Percentiles rank a stretch among this genome's conserved stretches.
These are phyloP conservation scores for Aphanomyces cochlioides DNA, from an alignment of 352 stramenopile genomes.

Conservation along the genomic window DNA sequence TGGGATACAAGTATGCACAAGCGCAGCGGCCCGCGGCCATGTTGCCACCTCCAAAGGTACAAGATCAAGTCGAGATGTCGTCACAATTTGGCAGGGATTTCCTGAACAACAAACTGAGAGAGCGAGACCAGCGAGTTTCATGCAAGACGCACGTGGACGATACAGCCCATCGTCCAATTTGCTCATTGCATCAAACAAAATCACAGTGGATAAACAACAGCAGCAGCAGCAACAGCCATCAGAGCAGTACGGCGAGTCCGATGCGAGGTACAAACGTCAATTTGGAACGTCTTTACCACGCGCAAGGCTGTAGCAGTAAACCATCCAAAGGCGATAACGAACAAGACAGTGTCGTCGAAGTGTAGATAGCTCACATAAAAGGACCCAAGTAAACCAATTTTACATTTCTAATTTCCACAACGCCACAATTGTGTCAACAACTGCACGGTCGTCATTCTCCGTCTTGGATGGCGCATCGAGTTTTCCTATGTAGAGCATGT, in stretches of 20 bases:
- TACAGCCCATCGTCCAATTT: conserved; percentile 12
- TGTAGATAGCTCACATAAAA: conserved; percentile 3
- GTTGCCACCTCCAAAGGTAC: too few species aligned
- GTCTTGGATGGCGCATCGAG: conserved; percentile 15
- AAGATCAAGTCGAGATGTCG: too few species aligned
- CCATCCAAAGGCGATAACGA: neutral
- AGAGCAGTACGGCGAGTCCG: too few species aligned
- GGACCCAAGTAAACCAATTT: neutral
- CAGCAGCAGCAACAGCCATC: neutral
- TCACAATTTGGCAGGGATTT: too few species aligned
- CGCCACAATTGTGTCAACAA: conserved; percentile 11
- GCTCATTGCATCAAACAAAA: conserved; percentile 29
- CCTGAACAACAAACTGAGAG: too few species aligned
- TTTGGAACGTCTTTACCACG: too few species aligned
- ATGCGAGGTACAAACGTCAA: neutral
- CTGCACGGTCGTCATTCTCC: neutral
- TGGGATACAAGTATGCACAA: too few species aligned
- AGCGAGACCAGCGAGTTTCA: too few species aligned
- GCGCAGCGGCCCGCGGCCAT: too few species aligned
- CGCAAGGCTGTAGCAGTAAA: neutral
- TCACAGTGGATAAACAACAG: neutral
- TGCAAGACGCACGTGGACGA: too few species aligned
- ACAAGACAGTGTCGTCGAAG: conserved; percentile 5
- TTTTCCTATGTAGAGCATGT: conserved; percentile 10
- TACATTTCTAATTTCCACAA: conserved; percentile 17